Evolutionary conservation across 305 asterid genomes (phyloP), one percentile per base, ranked within the genome.

Genomic region (Fraxinus greggii): DNA sequence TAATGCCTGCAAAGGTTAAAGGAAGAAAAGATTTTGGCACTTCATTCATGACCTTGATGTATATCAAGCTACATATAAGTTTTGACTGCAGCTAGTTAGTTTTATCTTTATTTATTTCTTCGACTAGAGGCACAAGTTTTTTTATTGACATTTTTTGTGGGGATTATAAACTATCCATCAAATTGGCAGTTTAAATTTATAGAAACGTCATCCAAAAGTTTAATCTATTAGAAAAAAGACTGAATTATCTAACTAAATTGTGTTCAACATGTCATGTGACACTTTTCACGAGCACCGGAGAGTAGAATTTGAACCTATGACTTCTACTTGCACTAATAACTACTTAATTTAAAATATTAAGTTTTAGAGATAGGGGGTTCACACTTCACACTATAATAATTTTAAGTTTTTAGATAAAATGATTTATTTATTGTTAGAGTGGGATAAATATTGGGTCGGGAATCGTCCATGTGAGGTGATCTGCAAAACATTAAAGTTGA

Each of bases 1-100:
- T 88, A 89, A 76, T 93, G 95, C 92, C 98, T 93, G 82, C 74
- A 80, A 59, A 21, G 36, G 19, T 35, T 38, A 56, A 72, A 10
- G 13, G 76, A 40, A 32, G 28, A 72, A 21, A 36, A 7, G 5
- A 24, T n/a, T 77, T 67, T 23, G 24, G 40, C 28, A 33, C 28
- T 29, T 54, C 7, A 19, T n/a, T 51, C 63, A 51, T 51, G 63
- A 5, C 23, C 9, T 17, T 51, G 3, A 13, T 45, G 19, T 3
- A 45, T 45, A 15, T 45, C 56, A 45, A 45, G 4, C n/a, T 12
- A 45, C 56, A 15, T 13, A 3, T 40, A 2, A 10, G 51, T 40
- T 40, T 40, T 10, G 17, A 40, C 51, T 40, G 51, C 51, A 40
- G 51, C 51, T 40, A 12, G 4, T 45, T 45, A 45, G 1, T 3